Evolutionary conservation across 306 rosid genomes (phyloP).

Genomic region (Inga oerstediana): DNA sequence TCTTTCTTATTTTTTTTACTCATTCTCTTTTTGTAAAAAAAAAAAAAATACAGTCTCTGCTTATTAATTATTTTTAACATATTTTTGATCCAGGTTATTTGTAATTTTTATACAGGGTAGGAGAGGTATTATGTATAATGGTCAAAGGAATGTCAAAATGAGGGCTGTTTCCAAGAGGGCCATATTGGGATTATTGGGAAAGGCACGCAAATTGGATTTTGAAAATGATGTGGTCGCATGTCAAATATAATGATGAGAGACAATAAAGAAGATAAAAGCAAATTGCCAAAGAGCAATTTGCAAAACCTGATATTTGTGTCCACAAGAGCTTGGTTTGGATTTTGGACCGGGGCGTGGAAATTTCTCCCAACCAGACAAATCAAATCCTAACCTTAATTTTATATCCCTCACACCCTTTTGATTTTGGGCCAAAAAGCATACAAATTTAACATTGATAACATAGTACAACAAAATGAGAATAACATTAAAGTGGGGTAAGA

Average conservation of each 20-base stretch:
- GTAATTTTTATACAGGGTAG: no score
- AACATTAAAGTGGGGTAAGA: background rate
- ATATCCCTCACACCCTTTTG: background rate
- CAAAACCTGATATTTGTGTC: slow-evolving; percentile 20
- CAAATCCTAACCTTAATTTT: slow-evolving; percentile 15
- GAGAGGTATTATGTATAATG: background rate
- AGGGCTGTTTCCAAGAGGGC: background rate
- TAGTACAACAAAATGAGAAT: background rate
- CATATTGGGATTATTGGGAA: slow-evolving; percentile 22
- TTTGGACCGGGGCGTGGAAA: slow-evolving; percentile 26
- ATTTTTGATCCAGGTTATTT: no score
- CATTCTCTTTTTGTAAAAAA: no score
- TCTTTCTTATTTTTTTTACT: no score
- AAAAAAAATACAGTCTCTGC: no score
- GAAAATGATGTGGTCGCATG: background rate
- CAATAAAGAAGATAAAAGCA: background rate
- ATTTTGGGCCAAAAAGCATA: background rate
- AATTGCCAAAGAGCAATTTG: slow-evolving; percentile 19
- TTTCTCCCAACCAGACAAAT: slow-evolving; percentile 23
- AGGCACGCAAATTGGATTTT: slow-evolving; percentile 27
- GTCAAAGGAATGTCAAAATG: slow-evolving; percentile 34
- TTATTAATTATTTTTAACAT: no score
- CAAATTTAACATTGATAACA: background rate
- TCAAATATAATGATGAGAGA: slow-evolving; percentile 34
- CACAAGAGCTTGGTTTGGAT: background rate